Evolutionary conservation across 805 yeast genomes (phyloP).

Genomic region (Ogataea trehaloabstinens): DNA sequence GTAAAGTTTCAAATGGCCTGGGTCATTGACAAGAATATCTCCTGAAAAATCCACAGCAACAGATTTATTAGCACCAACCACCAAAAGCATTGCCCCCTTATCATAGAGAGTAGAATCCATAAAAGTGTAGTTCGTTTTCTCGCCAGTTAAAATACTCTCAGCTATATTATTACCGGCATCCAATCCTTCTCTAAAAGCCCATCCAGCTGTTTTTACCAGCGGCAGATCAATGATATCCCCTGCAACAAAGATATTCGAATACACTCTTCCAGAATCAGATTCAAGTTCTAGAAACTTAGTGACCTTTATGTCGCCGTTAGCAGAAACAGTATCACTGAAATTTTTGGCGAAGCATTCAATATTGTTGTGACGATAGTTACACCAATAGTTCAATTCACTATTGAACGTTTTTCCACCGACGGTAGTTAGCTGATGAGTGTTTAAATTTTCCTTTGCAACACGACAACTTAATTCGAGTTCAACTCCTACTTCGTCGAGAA

Average conservation of each 20-base stretch:
- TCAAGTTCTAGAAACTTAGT: constrained; percentile 9
- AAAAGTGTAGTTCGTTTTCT: constrained; percentile 1
- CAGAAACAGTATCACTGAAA: constrained; percentile 7
- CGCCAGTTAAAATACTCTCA: constrained; percentile 3
- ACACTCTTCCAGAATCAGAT: constrained; percentile 1
- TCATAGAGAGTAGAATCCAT: background rate
- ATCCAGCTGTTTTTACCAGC: constrained; percentile 16
- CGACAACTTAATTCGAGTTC: constrained; percentile 12
- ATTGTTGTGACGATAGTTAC: constrained; percentile 13
- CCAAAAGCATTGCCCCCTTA: constrained; percentile 12
- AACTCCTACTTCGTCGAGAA: constrained; percentile 7
- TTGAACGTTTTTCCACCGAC: constrained; percentile 7
- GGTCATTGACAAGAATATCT: constrained; percentile 6
- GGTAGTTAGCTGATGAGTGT: constrained; percentile 6
- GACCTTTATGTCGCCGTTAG: constrained; percentile 12
- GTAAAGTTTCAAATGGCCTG: constrained; percentile 12
- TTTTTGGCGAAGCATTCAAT: constrained; percentile 6
- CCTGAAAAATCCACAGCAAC: constrained; percentile 10
- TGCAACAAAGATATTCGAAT: constrained; percentile 13
- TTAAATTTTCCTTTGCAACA: constrained; percentile 6
- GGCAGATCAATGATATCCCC: constrained; percentile 17
- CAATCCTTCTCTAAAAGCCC: constrained; percentile 15
- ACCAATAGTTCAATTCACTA: constrained; percentile 15
- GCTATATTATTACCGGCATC: constrained; percentile 10
- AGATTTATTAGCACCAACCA: constrained; percentile 13